A percentile compares a stretch with the other conserved stretches of the same genome.
Conservation (phyloP, 2,329 filamentous ascomycete genomes). For the Pseudogymnoascus sp. region DNA sequence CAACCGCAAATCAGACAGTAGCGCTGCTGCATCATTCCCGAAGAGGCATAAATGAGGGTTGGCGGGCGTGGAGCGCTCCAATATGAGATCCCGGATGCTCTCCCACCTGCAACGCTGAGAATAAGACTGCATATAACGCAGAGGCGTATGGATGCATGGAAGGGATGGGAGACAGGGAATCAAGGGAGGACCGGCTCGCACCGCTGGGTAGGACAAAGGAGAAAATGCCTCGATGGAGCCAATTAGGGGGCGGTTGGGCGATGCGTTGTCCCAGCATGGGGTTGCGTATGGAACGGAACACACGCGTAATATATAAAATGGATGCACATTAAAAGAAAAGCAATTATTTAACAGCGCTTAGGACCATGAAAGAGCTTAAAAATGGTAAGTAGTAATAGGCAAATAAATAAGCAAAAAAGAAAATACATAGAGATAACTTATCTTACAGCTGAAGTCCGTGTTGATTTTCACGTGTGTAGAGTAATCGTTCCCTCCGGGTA, state of each 20-base stretch:
- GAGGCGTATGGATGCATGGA: background rate
- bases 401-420: background rate
- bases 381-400: background rate
- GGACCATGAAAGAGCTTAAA: background rate
- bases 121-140: background rate
- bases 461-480: background rate
- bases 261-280: background rate
- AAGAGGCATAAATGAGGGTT: background rate
- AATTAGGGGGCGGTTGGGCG: background rate
- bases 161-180: background rate
- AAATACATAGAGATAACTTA: background rate
- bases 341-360: background rate
- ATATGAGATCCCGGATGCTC: background rate
- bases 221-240: background rate
- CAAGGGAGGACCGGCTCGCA: background rate
- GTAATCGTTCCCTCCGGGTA: background rate
- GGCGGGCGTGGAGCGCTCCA: background rate
- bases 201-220: background rate
- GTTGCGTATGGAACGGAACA: background rate
- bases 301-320: background rate
- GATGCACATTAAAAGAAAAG: background rate
- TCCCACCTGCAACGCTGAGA: background rate
- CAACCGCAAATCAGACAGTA: constrained; percentile 5
- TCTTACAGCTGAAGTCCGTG: background rate
- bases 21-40: background rate